Evolutionary conservation across 345 rosid genomes (phyloP), one percentile per base, ranked within the genome.

Genomic region (Isatis tinctoria): DNA sequence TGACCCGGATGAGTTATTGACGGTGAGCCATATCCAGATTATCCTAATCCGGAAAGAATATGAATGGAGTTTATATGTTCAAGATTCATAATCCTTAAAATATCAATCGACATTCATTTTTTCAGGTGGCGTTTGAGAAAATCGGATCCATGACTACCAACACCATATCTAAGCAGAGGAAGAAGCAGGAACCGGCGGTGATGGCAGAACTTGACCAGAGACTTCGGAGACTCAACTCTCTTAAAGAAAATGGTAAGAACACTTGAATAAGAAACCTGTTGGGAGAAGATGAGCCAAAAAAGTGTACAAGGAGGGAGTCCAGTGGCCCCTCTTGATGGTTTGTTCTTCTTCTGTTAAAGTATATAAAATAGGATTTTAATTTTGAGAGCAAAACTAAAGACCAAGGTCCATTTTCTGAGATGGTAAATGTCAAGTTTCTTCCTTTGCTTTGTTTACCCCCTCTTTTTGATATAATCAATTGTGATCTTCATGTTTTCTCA

Each of bases 131-230:
- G 4, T 90, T 87, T 53, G 98, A 92, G 81, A 88, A 89, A 73
- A 83, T 92, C 1, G 96, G 99, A 35, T 90, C 91, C 0, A 84
- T 96, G 98, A 90, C 94, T 18, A 90, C 98, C n/a, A 87, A 89
- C 84, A 89, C 92, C 0, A 86, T 96, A 80, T 96, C 97, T 1
- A 96, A 96, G 85, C 88, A 92, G 79, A 84, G 99, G 85, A 96
- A 96, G 79, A 96, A 88, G 81, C 99, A 92, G 78, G 98, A 96
- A 79, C 88, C 97, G 1, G 98, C 97, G 12, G 99, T 96, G 44
- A 84, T 90, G 97, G 98, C 97, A 40, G 99, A 96, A 82, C 93
- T 96, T 18, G 97, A 90, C 78, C 90, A 88, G 84, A 85, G 99
- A 84, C 74, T 89, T 63, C 82, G 96, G 82, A 78, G 97, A 75